Base-by-base conservation (phyloP, 306 rosid species). In the Heteromeles arbutifolia region DNA sequence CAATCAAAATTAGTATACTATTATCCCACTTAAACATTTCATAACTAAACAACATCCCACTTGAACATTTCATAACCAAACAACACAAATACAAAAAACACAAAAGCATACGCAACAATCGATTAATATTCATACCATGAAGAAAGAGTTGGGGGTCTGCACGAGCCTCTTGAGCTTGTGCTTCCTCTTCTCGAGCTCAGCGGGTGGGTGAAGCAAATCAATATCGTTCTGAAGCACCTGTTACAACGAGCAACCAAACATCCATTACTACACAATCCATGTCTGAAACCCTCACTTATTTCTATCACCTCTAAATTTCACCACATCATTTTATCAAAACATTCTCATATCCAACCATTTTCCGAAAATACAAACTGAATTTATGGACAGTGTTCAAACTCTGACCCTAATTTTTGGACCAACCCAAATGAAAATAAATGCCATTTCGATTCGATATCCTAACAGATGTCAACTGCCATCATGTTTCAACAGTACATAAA, bases 81-180 rank as follows among this genome's bases (percentile, higher is more conserved):
- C 53, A 48, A 48, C 54, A 17, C 4, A 48, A 15, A 48, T 2
- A 48, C 54, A 17, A 48, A 17, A 48, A 48, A 14, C 19, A 17
- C 53, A 48, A 14, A 13, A 4, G 53, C 53, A 17, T 4, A 15
- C 18, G 54, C 54, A 4, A 14, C 19, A 6, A 48, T 48, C 54
- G 54, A 48, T 48, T 48, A 48, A 15, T 1, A 44, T 31, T 2
- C 3, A 9, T 75, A 87, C 91, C 88, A 87, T 87, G 85, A 87
- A 87, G 77, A 87, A 87, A 17, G 88, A 87, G 70, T 87, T 87
- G 28, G 90, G 90, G 14, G 88, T 80, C 67, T 87, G 90, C 70
- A 87, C 87, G 21, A 87, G 90, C 65, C 90, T 84, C 88, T 87
- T 87, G 70, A 87, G 90, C 84, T 87, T 87, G 84, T 87, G 90